Conservation (phyloP, 2,329 filamentous ascomycete species). For the Colletotrichum coccodes region DNA sequence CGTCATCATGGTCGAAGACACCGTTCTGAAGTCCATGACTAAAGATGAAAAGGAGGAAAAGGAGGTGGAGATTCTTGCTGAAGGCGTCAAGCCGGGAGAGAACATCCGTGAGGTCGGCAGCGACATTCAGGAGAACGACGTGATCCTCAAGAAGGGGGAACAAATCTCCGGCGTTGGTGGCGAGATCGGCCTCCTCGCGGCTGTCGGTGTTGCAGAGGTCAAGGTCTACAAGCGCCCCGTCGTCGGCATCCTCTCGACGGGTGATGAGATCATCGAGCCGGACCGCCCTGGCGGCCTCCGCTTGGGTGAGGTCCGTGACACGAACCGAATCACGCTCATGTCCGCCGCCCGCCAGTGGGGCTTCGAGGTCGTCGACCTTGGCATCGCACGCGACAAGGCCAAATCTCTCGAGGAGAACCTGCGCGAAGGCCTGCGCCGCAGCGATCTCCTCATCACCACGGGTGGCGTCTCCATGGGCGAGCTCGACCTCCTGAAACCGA, state of each 20-base stretch:
- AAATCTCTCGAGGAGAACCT: constrained; percentile 81
- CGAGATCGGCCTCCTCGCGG: constrained; percentile 89
- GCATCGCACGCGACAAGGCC: constrained; percentile 81
- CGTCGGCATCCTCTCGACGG: constrained; percentile 90
- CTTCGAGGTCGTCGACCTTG: constrained; percentile 84
- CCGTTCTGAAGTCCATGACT: constrained; percentile 77
- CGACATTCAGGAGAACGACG: constrained; percentile 77
- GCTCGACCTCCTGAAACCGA: constrained; percentile 94
- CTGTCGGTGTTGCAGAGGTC: constrained; percentile 80
- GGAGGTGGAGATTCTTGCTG: constrained; percentile 86
- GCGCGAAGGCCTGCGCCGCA: constrained; percentile 76
- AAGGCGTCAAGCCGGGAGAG: constrained; percentile 78
- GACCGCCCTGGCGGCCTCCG: constrained; percentile 69
- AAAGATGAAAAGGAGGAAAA: constrained; percentile 86
- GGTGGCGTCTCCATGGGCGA: constrained; percentile 99
- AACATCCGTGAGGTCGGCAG: constrained; percentile 94
- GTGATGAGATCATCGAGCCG: constrained; percentile 90
- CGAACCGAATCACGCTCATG: constrained; percentile 88
- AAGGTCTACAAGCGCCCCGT: constrained; percentile 79
- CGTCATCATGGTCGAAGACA: constrained; percentile 98
- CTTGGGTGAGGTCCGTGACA: constrained; percentile 90
- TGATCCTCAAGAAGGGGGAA: constrained; percentile 81
- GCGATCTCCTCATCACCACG: constrained; percentile 88
- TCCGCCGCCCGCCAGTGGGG: constrained; percentile 79
- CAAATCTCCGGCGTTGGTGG: constrained; percentile 88